phyloP scores from a whole-genome alignment of 129 eudicot genomes.

The Helianthus annuus region HanXRQr2.0-SUNRISE NC_035442.2:180633261-180633760 shows the following conservation, averaged over 20 bases:
- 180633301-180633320: conserved; percentile 16
- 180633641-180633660: conserved; percentile 5
- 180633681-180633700: background rate
- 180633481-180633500: conserved; percentile 14
- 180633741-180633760: conserved; percentile 12
- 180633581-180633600: conserved; percentile 15
- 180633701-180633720: background rate
- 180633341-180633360: conserved; percentile 17
- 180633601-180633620: background rate
- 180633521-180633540: conserved; percentile 14
- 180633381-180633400: conserved; percentile 15
- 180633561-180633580: background rate
- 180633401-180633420: conserved; percentile 20
- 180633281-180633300: conserved; percentile 10
- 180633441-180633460: conserved; percentile 23
- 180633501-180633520: conserved; percentile 6
- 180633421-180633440: conserved; percentile 13
- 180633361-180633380: conserved; percentile 17
- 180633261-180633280: conserved; percentile 5
- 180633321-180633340: conserved; percentile 17
- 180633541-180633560: conserved; percentile 14
- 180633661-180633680: background rate
- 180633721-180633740: conserved; percentile 14
- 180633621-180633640: conserved; percentile 1
- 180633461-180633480: conserved; percentile 19